These are phyloP conservation scores for Aspergillus sclerotiicarbonarius DNA, from an alignment of 495 filamentous ascomycete genomes.

Conservation along the genomic window DNA sequence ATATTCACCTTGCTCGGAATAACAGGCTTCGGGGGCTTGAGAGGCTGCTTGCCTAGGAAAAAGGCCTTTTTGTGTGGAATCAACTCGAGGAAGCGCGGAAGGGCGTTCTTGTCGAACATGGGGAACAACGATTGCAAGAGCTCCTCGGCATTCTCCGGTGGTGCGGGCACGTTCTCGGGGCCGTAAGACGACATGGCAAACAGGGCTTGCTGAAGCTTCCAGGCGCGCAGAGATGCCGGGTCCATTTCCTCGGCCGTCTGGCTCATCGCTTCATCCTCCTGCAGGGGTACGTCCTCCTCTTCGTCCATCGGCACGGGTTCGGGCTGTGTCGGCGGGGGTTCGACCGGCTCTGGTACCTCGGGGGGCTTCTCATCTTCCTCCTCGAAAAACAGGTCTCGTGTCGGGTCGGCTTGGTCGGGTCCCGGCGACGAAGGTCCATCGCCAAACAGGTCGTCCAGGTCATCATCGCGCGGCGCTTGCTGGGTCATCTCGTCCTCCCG, in stretches of 20 bases:
- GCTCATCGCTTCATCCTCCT: slow-evolving; percentile 26
- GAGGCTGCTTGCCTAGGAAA: slow-evolving; percentile 65
- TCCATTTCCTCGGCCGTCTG: slow-evolving; percentile 45
- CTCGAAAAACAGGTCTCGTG: slow-evolving; percentile 37
- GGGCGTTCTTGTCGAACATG: slow-evolving; percentile 60
- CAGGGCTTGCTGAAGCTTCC: slow-evolving; percentile 51
- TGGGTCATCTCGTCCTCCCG: slow-evolving; percentile 28
- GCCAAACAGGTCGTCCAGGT: slow-evolving; percentile 56
- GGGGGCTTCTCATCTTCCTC: slow-evolving; percentile 35
- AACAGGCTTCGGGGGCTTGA: slow-evolving; percentile 74
- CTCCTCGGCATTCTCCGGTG: slow-evolving; percentile 64
- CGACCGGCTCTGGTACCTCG: slow-evolving; percentile 20
- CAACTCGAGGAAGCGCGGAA: slow-evolving; percentile 68
- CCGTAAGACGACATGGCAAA: slow-evolving; percentile 49
- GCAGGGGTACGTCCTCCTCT: slow-evolving; percentile 31
- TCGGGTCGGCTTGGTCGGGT: slow-evolving; percentile 40
- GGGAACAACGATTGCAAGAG: slow-evolving; percentile 69
- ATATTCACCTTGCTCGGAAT: slow-evolving; percentile 83
- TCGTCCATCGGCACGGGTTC: slow-evolving; percentile 34
- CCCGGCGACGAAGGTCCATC: slow-evolving; percentile 44
- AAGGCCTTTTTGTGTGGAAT: slow-evolving; percentile 71
- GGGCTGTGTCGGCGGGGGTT: slow-evolving; percentile 28
- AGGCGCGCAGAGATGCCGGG: slow-evolving; percentile 41
- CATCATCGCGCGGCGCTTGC: slow-evolving; percentile 37
- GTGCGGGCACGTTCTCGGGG: slow-evolving; percentile 48